phyloP scores from a whole-genome alignment of 495 filamentous ascomycete species.

The Talaromyces thailandensis region DNA sequence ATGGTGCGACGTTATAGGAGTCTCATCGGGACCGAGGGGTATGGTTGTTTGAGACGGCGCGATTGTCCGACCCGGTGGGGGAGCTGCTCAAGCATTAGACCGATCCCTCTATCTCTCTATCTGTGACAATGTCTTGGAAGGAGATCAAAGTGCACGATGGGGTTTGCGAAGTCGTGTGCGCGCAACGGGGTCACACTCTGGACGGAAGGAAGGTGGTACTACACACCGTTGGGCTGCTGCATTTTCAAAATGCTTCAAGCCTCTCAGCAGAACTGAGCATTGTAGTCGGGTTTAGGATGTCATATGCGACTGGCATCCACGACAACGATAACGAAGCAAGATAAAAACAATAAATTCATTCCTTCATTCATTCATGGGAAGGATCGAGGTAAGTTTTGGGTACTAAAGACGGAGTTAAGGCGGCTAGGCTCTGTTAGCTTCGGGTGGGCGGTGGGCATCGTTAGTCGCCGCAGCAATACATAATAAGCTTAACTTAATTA shows the following conservation, averaged over 20 bases:
- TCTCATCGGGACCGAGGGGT: conserved; percentile 39
- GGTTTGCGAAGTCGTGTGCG: not conserved
- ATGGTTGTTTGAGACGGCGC: conserved; percentile 18
- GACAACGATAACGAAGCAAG: not conserved
- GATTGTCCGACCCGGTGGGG: conserved; percentile 7
- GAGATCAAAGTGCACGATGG: not conserved
- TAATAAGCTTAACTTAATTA: too few relatives aligned
- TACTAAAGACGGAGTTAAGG: not conserved
- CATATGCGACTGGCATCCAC: not conserved
- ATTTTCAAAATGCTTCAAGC: conserved; percentile 4
- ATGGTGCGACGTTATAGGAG: conserved; percentile 32
- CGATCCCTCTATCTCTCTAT: not conserved
- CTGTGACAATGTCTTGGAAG: not conserved
- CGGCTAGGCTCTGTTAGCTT: not conserved
- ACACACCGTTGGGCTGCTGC: conserved; percentile 6
- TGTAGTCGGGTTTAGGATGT: not conserved
- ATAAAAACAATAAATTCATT: not conserved
- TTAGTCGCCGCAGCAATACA: not conserved
- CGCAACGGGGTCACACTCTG: not conserved
- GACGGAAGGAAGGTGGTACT: not conserved
- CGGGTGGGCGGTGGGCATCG: not conserved
- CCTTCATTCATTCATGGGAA: not conserved
- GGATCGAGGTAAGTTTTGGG: not conserved
- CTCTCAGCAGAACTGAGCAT: not conserved
- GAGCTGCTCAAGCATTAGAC: conserved; percentile 7